Evolutionary conservation across 2,329 filamentous ascomycete species (phyloP).

Genomic region (Fusarium papillatum): DNA sequence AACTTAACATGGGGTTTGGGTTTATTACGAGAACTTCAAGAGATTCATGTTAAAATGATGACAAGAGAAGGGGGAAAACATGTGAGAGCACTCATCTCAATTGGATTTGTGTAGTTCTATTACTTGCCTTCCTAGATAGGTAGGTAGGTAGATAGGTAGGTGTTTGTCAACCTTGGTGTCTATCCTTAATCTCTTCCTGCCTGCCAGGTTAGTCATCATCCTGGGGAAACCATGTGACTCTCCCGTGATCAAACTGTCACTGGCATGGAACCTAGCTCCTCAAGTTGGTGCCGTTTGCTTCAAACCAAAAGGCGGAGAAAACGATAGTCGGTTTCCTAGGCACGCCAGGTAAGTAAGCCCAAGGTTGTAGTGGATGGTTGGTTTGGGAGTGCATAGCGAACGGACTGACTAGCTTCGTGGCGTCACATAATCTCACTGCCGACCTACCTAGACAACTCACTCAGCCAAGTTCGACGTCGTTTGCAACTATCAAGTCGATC

Average conservation of each 20-base stretch:
- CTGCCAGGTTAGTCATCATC: neutral
- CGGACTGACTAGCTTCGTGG: slow-evolving; percentile 2
- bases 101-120: neutral
- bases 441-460: neutral
- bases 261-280: neutral
- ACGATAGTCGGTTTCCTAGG: neutral
- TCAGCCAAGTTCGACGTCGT: neutral
- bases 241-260: neutral
- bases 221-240: neutral
- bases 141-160: too few relatives aligned
- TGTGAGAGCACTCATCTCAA: neutral
- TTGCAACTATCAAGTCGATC: neutral
- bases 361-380: neutral
- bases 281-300: neutral
- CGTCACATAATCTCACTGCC: neutral
- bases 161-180: too few relatives aligned
- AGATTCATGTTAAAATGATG: neutral
- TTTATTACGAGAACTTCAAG: neutral
- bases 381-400: neutral
- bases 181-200: neutral
- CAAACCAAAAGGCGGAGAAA: neutral
- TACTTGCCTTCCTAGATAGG: neutral
- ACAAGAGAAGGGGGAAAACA: neutral
- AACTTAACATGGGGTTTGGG: neutral
- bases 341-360: neutral